Base-by-base conservation (phyloP, 495 filamentous ascomycete species). In the Aspergillus indologenus region DNA sequence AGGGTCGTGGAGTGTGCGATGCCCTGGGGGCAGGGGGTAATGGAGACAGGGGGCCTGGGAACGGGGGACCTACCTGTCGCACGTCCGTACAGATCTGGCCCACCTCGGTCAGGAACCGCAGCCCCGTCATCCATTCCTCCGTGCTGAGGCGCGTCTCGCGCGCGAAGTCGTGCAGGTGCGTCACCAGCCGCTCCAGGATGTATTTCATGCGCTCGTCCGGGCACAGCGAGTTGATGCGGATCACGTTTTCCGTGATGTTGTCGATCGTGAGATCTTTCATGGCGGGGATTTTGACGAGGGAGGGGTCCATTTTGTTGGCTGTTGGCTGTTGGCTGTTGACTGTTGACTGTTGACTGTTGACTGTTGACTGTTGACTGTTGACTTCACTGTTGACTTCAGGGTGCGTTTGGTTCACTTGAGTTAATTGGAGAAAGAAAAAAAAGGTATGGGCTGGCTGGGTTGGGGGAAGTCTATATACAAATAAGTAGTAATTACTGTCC, bases 131-230 rank as follows among this genome's bases (percentile, higher is more conserved):
- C 90, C 90, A 94, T 76, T 94, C 90, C 15, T 81, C 80, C 14
- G 83, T 87, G 68, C 87, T 90, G 50, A 94, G 80, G 17, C 89
- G 79, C 17, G 90, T 92, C 67, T 92, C 90, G 59, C 90, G 81
- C 34, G 88, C 87, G 63, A 92, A 92, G 73, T 92, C 89, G 72
- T 94, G 90, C 1, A 92, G 76, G 75, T 94, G 90, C 1, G 82
- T 85, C 53, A 92, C 87, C 31, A 94, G 79, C 22, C 87, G 78
- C 54, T 85, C 77, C 68, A 94, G 87, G 48, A 93, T 63, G 64
- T 90, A 92, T 59, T 82, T 85, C 65, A 90, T 76, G 44, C 90
- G 85, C 52, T 75, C 67, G 67, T 92, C 79, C 54, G 74, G 58
- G 62, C 83, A 81, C 66, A 87, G 86, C 17, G 87, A 88, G 75